Conservation (phyloP, 2,329 filamentous ascomycete genomes). For the Polytolypa hystricis region DNA sequence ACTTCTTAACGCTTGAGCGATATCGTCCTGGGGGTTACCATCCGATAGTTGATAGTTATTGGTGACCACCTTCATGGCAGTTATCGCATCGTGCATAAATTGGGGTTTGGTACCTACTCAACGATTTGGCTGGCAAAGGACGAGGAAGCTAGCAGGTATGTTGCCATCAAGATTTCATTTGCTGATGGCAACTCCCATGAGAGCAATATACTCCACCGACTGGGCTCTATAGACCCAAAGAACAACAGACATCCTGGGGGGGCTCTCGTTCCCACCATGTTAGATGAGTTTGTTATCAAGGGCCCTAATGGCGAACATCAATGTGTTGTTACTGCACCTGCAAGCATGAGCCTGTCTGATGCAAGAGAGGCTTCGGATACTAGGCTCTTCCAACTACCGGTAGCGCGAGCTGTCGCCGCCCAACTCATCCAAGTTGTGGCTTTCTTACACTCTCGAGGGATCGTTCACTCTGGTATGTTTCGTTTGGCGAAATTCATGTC, state of each 20-base stretch:
- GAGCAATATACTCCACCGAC: neutral
- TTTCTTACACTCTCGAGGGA: neutral
- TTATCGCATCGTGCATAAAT: neutral
- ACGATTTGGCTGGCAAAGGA: neutral
- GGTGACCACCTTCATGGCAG: neutral
- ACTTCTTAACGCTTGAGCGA: too few species aligned
- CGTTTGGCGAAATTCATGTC: too few species aligned
- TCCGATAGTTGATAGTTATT: too few species aligned
- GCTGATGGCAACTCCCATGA: neutral
- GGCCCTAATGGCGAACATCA: constrained; percentile 17
- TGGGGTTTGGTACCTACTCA: neutral
- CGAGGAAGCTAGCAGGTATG: neutral
- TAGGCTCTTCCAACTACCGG: constrained; percentile 12
- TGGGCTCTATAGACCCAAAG: neutral
- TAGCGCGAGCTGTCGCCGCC: constrained; percentile 10
- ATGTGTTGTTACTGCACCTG: constrained; percentile 15
- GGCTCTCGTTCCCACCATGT: constrained; percentile 11
- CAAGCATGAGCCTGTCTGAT: constrained; percentile 14
- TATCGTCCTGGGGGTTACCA: too few species aligned
- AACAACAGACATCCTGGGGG: constrained; percentile 7
- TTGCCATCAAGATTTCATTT: neutral
- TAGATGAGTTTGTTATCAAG: constrained; percentile 18
- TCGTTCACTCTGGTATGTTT: neutral
- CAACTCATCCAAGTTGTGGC: neutral
- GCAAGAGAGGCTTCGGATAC: constrained; percentile 14